Conservation (phyloP, 495 filamentous ascomycete species). For the Hypomontagnella submonticulosa region DNA sequence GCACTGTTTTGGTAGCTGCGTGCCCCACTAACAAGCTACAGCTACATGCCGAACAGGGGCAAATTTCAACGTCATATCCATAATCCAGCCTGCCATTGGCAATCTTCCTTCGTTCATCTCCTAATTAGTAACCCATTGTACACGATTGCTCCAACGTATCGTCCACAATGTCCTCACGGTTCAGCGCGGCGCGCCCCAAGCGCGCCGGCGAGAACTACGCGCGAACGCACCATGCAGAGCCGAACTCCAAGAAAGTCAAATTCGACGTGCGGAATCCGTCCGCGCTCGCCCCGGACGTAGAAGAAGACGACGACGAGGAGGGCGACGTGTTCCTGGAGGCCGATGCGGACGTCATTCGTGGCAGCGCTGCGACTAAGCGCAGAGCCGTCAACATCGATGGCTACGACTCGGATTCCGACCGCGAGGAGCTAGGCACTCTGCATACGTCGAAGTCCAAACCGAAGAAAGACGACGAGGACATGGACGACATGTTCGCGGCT, state of each 20-base stretch:
- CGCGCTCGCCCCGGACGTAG: constrained; percentile 78
- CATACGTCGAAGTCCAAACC: constrained; percentile 51
- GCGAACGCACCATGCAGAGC: constrained; percentile 72
- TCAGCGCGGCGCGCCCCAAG: constrained; percentile 78
- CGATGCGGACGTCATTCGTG: constrained; percentile 92
- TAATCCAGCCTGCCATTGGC: constrained; percentile 8
- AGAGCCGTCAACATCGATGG: constrained; percentile 95
- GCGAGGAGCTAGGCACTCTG: constrained; percentile 64
- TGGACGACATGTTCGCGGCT: constrained; percentile 93
- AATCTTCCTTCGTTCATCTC: constrained; percentile 1
- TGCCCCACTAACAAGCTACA: constrained; percentile 42
- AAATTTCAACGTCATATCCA: constrained; percentile 45
- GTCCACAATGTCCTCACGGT: constrained; percentile 68
- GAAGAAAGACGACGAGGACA: constrained; percentile 63
- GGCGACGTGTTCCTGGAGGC: constrained; percentile 67
- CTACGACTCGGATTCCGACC: constrained; percentile 94
- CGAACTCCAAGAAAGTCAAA: constrained; percentile 81
- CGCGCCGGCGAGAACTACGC: constrained; percentile 82
- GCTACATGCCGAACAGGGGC: constrained; percentile 36
- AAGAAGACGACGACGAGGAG: constrained; percentile 67
- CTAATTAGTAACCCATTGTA: constrained; percentile 8
- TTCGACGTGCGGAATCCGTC: constrained; percentile 97
- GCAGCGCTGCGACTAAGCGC: constrained; percentile 82
- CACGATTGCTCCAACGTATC: background rate
- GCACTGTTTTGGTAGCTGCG: background rate